phyloP scores from a whole-genome alignment of 306 rosid species.

The Styphnolobium japonicum region DNA sequence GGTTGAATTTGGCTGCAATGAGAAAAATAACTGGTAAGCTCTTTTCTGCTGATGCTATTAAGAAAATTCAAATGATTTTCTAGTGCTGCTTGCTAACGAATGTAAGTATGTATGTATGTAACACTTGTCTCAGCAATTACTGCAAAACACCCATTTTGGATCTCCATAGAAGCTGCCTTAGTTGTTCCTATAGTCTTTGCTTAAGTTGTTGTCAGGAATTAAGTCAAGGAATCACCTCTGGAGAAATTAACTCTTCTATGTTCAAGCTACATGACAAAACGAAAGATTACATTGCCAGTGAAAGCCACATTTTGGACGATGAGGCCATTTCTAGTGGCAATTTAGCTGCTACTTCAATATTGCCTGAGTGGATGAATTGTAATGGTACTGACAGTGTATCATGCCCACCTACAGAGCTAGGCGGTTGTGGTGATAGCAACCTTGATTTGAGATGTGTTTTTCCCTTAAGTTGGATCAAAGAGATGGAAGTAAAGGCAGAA shows the following conservation, averaged over 20 bases:
- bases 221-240: slow-evolving; percentile 43
- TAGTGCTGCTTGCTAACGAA: slow-evolving; percentile 26
- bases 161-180: slow-evolving; percentile 92
- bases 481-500: slow-evolving; percentile 88
- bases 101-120: slow-evolving; percentile 25
- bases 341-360: slow-evolving; percentile 37
- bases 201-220: slow-evolving; percentile 64
- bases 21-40: slow-evolving; percentile 57
- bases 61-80: slow-evolving; percentile 16
- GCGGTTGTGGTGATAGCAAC: slow-evolving; percentile 67
- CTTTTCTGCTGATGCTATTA: slow-evolving; percentile 7
- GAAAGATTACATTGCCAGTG: slow-evolving; percentile 35
- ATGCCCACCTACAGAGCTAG: slow-evolving; percentile 65
- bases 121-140: slow-evolving; percentile 64
- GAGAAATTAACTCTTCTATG: slow-evolving; percentile 30
- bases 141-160: slow-evolving; percentile 74
- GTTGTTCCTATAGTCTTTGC: slow-evolving; percentile 85
- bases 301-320: slow-evolving; percentile 36
- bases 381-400: slow-evolving; percentile 41
- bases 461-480: slow-evolving; percentile 72
- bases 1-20: slow-evolving; percentile 51
- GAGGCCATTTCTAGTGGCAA: slow-evolving; percentile 38
- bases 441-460: slow-evolving; percentile 81
- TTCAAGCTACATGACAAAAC: slow-evolving; percentile 36
- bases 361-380: slow-evolving; percentile 42